Percentiles rank a stretch among this genome's conserved stretches.
Evolutionary conservation across 257 asterid species (phyloP).

Genomic region (Coffea eugenioides): DNA sequence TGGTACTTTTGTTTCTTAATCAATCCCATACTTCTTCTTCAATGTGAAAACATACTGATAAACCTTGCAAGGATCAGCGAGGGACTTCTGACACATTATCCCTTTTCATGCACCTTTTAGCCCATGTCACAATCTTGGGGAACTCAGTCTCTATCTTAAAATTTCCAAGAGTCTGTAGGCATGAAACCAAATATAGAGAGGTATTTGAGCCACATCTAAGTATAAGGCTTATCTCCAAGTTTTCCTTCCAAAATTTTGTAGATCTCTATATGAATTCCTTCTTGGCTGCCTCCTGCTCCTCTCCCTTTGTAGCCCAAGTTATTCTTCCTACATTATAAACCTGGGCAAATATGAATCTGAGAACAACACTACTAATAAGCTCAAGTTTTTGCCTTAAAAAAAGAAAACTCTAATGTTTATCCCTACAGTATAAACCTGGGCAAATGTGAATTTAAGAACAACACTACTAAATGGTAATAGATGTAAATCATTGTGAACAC

Average conservation of each 20-base stretch:
- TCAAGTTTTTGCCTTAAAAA: too few species aligned
- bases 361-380: too few species aligned
- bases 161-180: conserved; percentile 40
- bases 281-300: conserved; percentile 13
- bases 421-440: too few species aligned
- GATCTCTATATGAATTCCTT: conserved; percentile 1
- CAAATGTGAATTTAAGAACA: too few species aligned
- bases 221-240: conserved; percentile 18
- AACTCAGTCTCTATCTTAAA: conserved; percentile 45
- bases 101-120: conserved; percentile 46
- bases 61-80: conserved; percentile 12
- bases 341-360: too few species aligned
- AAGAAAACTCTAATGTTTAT: too few species aligned
- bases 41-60: not conserved
- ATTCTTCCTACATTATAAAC: too few species aligned
- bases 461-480: too few species aligned
- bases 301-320: conserved; percentile 13
- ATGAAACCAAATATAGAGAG: conserved; percentile 51
- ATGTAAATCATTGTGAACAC: too few species aligned
- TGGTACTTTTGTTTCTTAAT: too few species aligned
- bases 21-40: not conserved
- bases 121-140: conserved; percentile 57
- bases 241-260: conserved; percentile 9
- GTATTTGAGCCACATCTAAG: conserved; percentile 18
- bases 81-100: conserved; percentile 41